These are phyloP conservation scores for Cercospora nicotianae DNA, from an alignment of 2,329 filamentous ascomycete genomes.

Conservation along the genomic window DNA sequence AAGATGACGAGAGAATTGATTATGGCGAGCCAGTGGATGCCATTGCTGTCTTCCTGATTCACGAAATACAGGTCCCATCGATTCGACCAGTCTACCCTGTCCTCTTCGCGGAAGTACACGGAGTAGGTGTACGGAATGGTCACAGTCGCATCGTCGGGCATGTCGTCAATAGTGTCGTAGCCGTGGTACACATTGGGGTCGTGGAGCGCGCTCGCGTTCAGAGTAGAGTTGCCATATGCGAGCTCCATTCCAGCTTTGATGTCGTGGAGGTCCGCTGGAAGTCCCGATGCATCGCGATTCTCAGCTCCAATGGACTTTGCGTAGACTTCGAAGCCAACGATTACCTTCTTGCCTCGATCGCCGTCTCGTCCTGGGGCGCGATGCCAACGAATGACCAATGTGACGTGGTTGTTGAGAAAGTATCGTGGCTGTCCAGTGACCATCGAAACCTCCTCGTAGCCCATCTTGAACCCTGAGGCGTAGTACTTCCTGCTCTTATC, in stretches of 20 bases:
- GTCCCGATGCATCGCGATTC: slow-evolving; percentile 63
- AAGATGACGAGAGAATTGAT: slow-evolving; percentile 84
- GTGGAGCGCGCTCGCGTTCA: slow-evolving; percentile 49
- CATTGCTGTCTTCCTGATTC: slow-evolving; percentile 77
- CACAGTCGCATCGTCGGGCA: slow-evolving; percentile 65
- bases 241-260: slow-evolving; percentile 68
- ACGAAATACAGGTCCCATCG: slow-evolving; percentile 90
- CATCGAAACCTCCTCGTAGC: slow-evolving; percentile 67
- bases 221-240: slow-evolving; percentile 63
- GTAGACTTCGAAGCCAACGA: slow-evolving; percentile 89
- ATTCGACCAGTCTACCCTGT: slow-evolving; percentile 75
- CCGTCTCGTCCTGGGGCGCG: slow-evolving; percentile 68
- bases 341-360: slow-evolving; percentile 70
- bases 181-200: slow-evolving; percentile 57
- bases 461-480: slow-evolving; percentile 84
- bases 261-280: slow-evolving; percentile 66
- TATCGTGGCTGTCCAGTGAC: slow-evolving; percentile 62
- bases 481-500: slow-evolving; percentile 87
- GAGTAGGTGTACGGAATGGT: slow-evolving; percentile 85
- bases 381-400: slow-evolving; percentile 77
- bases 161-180: slow-evolving; percentile 53
- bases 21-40: slow-evolving; percentile 86
- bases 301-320: slow-evolving; percentile 73
- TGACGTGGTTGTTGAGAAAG: slow-evolving; percentile 86
- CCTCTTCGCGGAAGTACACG: slow-evolving; percentile 84